Percentiles rank a stretch among this genome's conserved stretches.
These are phyloP conservation scores for Naganishia liquefaciens DNA, from an alignment of 1,284 basidiomycete species.

Conservation along the genomic window DNA sequence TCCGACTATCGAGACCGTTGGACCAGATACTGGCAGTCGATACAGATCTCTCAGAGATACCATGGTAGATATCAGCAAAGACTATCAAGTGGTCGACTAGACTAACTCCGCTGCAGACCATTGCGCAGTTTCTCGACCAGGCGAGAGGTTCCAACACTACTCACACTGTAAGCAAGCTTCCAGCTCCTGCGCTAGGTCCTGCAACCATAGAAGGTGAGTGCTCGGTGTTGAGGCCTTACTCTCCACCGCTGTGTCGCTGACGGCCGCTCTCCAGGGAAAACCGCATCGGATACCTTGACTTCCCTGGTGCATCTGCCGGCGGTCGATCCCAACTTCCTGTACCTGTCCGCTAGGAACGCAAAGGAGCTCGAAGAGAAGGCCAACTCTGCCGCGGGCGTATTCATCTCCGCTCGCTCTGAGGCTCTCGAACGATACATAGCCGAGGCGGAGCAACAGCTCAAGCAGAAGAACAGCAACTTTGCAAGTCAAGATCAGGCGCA, in stretches of 20 bases:
- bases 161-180: slow-evolving; percentile 61
- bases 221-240: not conserved
- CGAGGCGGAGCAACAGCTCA: slow-evolving; percentile 46
- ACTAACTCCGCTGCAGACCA: slow-evolving; percentile 57
- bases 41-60: slow-evolving; percentile 78
- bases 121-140: slow-evolving; percentile 78
- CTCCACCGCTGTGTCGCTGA: not conserved
- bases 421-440: slow-evolving; percentile 62
- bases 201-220: slow-evolving; percentile 71
- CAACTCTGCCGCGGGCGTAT: slow-evolving; percentile 46
- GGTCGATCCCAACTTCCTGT: slow-evolving; percentile 58
- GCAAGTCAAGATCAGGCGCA: slow-evolving; percentile 37
- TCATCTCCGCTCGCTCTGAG: slow-evolving; percentile 59
- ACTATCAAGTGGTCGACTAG: not conserved
- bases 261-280: slow-evolving; percentile 43
- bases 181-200: slow-evolving; percentile 74
- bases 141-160: slow-evolving; percentile 69
- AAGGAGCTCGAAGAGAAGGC: slow-evolving; percentile 50
- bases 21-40: slow-evolving; percentile 69
- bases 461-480: slow-evolving; percentile 17
- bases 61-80: slow-evolving; percentile 58
- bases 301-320: slow-evolving; percentile 62
- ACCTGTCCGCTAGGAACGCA: slow-evolving; percentile 46
- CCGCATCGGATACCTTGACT: slow-evolving; percentile 64
- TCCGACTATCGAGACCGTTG: slow-evolving; percentile 70